A percentile compares a stretch with the other conserved stretches of the same genome.
Conservation (phyloP, 1,139 yeast genomes). For the Sugiyamaella novakii region DNA sequence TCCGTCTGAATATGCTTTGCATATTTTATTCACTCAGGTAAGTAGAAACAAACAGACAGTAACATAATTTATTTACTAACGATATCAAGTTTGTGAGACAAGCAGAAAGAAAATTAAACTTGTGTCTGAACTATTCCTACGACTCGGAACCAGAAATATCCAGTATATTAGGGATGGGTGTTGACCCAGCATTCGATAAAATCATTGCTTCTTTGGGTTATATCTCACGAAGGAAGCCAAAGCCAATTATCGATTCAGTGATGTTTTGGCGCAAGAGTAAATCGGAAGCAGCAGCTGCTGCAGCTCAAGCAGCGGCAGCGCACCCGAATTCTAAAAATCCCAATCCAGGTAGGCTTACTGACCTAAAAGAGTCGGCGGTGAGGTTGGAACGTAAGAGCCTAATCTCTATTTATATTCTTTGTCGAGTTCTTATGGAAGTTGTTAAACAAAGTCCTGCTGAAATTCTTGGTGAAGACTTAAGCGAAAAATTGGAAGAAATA, state of each 20-base stretch:
- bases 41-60: no score
- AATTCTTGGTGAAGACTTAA: slow-evolving; percentile 74
- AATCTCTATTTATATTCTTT: slow-evolving; percentile 85
- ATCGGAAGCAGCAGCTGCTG: slow-evolving; percentile 79
- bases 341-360: slow-evolving; percentile 29
- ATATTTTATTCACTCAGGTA: slow-evolving; percentile 83
- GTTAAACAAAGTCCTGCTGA: slow-evolving; percentile 82
- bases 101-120: slow-evolving; percentile 81
- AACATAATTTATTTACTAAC: no score
- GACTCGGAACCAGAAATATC: slow-evolving; percentile 79
- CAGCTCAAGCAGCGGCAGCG: slow-evolving; percentile 46
- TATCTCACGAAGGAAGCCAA: slow-evolving; percentile 86
- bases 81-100: slow-evolving; percentile 68
- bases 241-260: slow-evolving; percentile 94
- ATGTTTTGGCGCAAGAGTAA: slow-evolving; percentile 97
- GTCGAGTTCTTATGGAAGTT: slow-evolving; percentile 90
- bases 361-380: slow-evolving; percentile 68
- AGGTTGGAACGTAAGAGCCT: slow-evolving; percentile 86
- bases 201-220: slow-evolving; percentile 85
- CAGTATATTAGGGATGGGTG: slow-evolving; percentile 82
- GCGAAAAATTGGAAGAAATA: slow-evolving; percentile 85
- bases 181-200: slow-evolving; percentile 82
- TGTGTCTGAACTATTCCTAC: slow-evolving; percentile 69
- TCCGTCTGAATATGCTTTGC: slow-evolving; percentile 92
- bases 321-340: slow-evolving; percentile 35